Conservation (phyloP, 441 rosid species). For the Hura crepitans region DNA sequence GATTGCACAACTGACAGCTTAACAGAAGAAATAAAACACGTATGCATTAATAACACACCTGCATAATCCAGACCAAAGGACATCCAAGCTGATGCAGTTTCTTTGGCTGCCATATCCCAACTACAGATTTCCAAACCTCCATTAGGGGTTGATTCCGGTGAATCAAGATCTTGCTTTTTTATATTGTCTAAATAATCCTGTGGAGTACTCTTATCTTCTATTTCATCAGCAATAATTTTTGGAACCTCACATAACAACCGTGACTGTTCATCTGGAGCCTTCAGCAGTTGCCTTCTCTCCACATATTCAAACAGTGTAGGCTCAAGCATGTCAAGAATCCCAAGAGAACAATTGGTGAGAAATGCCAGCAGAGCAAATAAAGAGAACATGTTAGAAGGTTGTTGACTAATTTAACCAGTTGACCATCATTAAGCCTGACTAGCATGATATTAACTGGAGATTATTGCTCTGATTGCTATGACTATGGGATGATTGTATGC, state of each 20-base stretch:
- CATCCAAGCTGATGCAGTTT: constrained; percentile 28
- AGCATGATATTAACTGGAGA: too few relatives aligned
- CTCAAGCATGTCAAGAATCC: constrained; percentile 53
- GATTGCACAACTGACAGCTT: background rate
- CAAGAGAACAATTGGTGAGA: background rate
- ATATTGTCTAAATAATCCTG: constrained; percentile 27
- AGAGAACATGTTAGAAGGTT: background rate
- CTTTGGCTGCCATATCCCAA: constrained; percentile 29
- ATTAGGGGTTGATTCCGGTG: constrained; percentile 28
- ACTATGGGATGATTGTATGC: too few relatives aligned
- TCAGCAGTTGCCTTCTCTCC: constrained; percentile 67
- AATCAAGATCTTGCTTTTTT: constrained; percentile 34
- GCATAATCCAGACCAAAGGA: constrained; percentile 28
- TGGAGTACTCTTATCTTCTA: constrained; percentile 35
- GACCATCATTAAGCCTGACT: too few relatives aligned
- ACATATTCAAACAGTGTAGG: constrained; percentile 64
- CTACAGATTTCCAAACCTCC: constrained; percentile 30
- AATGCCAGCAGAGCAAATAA: constrained; percentile 4
- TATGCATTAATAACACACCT: constrained; percentile 31
- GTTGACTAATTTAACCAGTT: too few relatives aligned
- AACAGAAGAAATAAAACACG: constrained; percentile 16
- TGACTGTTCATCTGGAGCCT: constrained; percentile 57
- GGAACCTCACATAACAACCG: constrained; percentile 63
- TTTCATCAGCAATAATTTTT: constrained; percentile 55
- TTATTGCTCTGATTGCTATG: too few relatives aligned